Evolutionary conservation across 2,329 filamentous ascomycete genomes (phyloP).

Genomic region (Aureobasidium sp.): DNA sequence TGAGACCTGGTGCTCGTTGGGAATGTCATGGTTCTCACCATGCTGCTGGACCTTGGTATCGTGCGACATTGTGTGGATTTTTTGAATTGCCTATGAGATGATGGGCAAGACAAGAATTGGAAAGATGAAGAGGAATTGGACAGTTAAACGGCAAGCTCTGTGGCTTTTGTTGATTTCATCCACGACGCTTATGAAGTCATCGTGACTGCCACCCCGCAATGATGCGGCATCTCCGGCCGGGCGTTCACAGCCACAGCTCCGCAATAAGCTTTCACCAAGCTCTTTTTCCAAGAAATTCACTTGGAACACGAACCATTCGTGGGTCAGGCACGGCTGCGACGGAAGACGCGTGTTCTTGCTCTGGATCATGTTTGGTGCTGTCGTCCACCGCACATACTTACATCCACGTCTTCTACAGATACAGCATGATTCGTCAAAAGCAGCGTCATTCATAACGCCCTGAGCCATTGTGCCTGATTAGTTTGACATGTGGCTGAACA

Average conservation of each 20-base stretch:
- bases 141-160: not conserved
- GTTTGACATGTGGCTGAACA: not conserved
- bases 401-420: not conserved
- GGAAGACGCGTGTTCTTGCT: not conserved
- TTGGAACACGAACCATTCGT: not conserved
- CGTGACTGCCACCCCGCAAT: not conserved
- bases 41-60: constrained; percentile 9
- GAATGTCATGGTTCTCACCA: constrained; percentile 35
- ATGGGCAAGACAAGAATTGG: not conserved
- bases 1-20: constrained; percentile 40
- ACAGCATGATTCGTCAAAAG: not conserved
- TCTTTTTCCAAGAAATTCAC: constrained; percentile 7
- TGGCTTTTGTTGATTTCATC: constrained; percentile 1
- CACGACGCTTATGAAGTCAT: constrained; percentile 2
- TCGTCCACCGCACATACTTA: not conserved
- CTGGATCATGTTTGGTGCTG: not conserved
- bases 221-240: not conserved
- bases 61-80: not conserved
- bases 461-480: not conserved
- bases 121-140: not conserved
- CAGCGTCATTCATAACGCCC: not conserved
- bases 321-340: not conserved
- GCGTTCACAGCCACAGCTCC: not conserved
- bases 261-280: constrained; percentile 8
- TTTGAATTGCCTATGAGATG: not conserved